These are phyloP conservation scores for Mycena amicta DNA, from an alignment of 768 basidiomycete species.

Conservation along the genomic window DNA sequence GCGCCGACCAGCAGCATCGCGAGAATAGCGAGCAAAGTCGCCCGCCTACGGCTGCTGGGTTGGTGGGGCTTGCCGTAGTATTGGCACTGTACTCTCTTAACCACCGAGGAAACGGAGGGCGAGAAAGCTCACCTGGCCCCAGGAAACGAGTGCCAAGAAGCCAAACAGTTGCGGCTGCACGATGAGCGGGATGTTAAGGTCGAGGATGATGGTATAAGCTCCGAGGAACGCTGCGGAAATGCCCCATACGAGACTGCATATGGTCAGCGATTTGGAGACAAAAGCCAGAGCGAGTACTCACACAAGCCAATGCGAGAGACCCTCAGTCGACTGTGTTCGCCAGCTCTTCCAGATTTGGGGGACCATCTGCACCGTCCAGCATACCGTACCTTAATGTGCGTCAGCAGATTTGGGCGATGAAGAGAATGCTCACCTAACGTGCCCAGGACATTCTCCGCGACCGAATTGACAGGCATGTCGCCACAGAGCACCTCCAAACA, in stretches of 20 bases:
- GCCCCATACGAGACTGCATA: constrained; percentile 61
- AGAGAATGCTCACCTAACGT: constrained; percentile 52
- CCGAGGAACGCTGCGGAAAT: constrained; percentile 62
- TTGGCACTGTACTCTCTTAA: neutral
- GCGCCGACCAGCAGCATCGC: constrained; percentile 51
- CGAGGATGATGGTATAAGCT: constrained; percentile 64
- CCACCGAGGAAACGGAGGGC: neutral
- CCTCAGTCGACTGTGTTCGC: constrained; percentile 65
- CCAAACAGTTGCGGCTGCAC: constrained; percentile 69
- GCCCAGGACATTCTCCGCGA: constrained; percentile 69
- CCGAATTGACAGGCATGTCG: constrained; percentile 49
- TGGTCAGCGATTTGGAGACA: too few relatives aligned
- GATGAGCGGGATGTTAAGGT: constrained; percentile 73
- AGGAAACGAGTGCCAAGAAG: constrained; percentile 59
- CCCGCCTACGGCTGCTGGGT: neutral
- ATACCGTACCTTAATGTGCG: constrained; percentile 56
- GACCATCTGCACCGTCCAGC: constrained; percentile 67
- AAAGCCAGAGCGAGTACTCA: too few relatives aligned
- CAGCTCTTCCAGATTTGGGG: constrained; percentile 79
- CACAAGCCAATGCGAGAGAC: constrained; percentile 72
- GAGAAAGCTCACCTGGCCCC: constrained; percentile 57
- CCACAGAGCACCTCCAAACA: too few relatives aligned
- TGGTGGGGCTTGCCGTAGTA: neutral
- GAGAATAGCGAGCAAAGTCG: constrained; percentile 34
- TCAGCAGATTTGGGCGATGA: too few relatives aligned